Base-by-base conservation (phyloP, 176 grass and related monocot species). In the Coix lacrymajobi region DNA sequence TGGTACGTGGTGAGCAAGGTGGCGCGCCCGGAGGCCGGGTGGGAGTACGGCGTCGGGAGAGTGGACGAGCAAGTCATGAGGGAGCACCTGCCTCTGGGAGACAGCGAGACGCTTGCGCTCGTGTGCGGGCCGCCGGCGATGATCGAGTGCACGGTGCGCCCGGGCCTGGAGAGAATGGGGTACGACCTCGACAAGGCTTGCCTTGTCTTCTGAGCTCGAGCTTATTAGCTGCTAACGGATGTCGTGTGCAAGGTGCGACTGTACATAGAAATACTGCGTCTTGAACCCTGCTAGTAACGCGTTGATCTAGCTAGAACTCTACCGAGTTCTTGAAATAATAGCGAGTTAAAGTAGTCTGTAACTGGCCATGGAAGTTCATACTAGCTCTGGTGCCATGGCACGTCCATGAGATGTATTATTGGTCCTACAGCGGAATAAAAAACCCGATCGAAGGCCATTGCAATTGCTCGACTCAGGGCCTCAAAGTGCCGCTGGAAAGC, bases 81-180 rank as follows among this genome's bases (percentile, higher is more conserved):
- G 57, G 83, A 88, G 28, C 93, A 92, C 66, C 51, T 96, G 17
- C 96, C 96, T 2, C 58, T 56, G 41, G 93, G 96, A 16, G 93
- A 71, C 60, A 78, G 88, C 13, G 89, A 92, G 62, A 92, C 87
- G 41, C 79, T 99, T 9, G 96, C 93, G 38, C 87, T 99, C 24
- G 91, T 89, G 5, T 99, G 96, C 37, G 96, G 96, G 20, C 93
- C 96, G 15, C 93, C 89, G 69, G 89, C 93, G 6, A 99, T 99
- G 96, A 85, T 99, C 78, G 88, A 99, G 80, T 92, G 93, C 78
- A 93, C 93, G 22, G 76, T 99, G 76, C 73, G 77, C 36, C 93
- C 96, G 22, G 93, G 90, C 57, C 68, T 99, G 74, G 96, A 96
- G 89, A 99, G 92, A 81, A 91, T 99, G 91, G 93, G 92, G 63